These are phyloP conservation scores for Catenaria anguillulae DNA, from an alignment of 371 early-diverging fungal species.

Conservation along the genomic window DNA sequence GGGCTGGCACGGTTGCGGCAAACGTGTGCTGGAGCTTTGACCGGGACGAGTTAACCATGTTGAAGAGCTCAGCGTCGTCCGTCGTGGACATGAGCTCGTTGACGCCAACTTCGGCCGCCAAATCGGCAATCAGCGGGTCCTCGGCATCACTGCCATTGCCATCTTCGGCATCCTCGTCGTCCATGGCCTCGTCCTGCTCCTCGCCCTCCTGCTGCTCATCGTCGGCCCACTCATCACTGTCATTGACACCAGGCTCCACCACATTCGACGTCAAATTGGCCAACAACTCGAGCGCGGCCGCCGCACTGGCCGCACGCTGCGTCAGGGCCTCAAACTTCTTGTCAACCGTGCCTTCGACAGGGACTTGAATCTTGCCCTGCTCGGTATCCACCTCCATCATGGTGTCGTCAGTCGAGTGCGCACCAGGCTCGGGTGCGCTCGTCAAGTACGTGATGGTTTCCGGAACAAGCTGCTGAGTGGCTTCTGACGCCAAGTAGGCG, in stretches of 20 bases:
- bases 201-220: constrained; percentile 1
- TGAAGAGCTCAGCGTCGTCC: constrained; percentile 29
- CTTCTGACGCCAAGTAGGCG: background rate
- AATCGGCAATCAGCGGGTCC: constrained; percentile 21
- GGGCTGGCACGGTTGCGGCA: constrained; percentile 14
- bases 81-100: constrained; percentile 22
- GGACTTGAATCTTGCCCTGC: constrained; percentile 28
- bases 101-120: constrained; percentile 25
- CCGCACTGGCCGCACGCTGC: constrained; percentile 33
- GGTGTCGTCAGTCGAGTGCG: background rate
- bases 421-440: no score
- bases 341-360: constrained; percentile 31
- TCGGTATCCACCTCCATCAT: constrained; percentile 24
- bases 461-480: background rate
- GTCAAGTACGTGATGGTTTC: background rate
- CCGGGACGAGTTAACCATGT: constrained; percentile 16
- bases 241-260: constrained; percentile 34
- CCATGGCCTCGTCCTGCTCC: constrained; percentile 7
- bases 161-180: constrained; percentile 26
- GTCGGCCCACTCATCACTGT: constrained; percentile 10
- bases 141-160: constrained; percentile 35
- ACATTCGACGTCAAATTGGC: constrained; percentile 45
- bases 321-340: constrained; percentile 34
- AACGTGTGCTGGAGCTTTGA: constrained; percentile 15
- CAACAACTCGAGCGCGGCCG: constrained; percentile 55